Conservation (phyloP, 2,329 filamentous ascomycete species). For the Cadophora sp. region DNA sequence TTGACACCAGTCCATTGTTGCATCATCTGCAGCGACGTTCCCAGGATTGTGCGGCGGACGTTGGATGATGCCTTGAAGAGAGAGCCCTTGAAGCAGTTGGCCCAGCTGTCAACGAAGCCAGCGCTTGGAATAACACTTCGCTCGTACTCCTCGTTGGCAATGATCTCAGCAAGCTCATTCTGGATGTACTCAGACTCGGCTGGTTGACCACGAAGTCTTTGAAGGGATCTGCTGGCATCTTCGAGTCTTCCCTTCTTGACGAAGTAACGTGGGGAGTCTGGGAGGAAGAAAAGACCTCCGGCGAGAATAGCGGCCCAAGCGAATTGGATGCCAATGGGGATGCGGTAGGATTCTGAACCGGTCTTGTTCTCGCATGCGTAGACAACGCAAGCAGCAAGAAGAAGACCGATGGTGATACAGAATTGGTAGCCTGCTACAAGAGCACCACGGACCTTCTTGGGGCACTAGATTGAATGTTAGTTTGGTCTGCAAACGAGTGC, state of each 20-base stretch:
- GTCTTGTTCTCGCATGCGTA: constrained; percentile 70
- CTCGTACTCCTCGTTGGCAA: constrained; percentile 91
- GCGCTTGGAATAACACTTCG: constrained; percentile 68
- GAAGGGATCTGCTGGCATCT: constrained; percentile 66
- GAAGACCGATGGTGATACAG: constrained; percentile 80
- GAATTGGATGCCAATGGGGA: constrained; percentile 82
- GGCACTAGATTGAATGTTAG: constrained; percentile 46
- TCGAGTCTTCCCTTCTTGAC: constrained; percentile 79
- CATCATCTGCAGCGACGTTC: constrained; percentile 81
- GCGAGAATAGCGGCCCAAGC: constrained; percentile 80
- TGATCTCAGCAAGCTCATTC: constrained; percentile 81
- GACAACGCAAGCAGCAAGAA: constrained; percentile 76
- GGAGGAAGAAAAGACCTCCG: constrained; percentile 74
- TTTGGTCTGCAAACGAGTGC: background rate
- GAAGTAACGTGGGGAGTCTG: constrained; percentile 85
- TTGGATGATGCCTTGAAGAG: constrained; percentile 65
- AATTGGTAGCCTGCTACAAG: constrained; percentile 86
- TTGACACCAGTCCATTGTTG: constrained; percentile 82
- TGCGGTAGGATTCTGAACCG: constrained; percentile 76
- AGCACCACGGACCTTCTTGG: constrained; percentile 79
- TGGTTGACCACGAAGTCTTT: constrained; percentile 76
- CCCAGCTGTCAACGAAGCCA: constrained; percentile 73
- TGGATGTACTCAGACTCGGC: constrained; percentile 76
- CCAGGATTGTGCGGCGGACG: constrained; percentile 73
- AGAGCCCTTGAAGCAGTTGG: constrained; percentile 70